These are phyloP conservation scores for Leptographium radiaticola DNA, from an alignment of 2,329 filamentous ascomycete species.

Conservation along the genomic window DNA sequence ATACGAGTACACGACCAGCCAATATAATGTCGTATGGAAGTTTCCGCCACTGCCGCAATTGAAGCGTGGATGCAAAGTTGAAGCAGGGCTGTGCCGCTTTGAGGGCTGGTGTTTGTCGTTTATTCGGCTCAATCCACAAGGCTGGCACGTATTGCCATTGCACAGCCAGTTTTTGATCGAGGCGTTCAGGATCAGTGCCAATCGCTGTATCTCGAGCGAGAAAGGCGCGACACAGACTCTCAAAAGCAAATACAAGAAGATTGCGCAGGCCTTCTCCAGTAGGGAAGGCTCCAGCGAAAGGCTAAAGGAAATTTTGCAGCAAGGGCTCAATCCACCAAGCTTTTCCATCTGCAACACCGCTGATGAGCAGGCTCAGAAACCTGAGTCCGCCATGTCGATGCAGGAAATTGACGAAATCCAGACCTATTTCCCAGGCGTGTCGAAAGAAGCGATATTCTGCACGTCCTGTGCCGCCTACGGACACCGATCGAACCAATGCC, in stretches of 20 bases:
- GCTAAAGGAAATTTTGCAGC: neutral
- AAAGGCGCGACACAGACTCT: neutral
- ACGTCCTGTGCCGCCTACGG: constrained; percentile 35
- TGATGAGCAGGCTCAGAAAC: neutral
- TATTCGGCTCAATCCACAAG: neutral
- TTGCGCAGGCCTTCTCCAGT: neutral
- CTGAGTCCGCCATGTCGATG: neutral
- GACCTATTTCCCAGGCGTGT: constrained; percentile 38
- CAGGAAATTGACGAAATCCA: constrained; percentile 19
- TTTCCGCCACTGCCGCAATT: neutral
- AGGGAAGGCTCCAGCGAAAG: neutral
- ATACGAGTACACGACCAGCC: neutral
- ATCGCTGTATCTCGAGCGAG: neutral
- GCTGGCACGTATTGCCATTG: neutral
- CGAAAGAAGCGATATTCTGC: constrained; percentile 31
- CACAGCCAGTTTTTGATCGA: neutral
- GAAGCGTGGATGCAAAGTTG: neutral
- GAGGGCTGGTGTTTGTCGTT: neutral
- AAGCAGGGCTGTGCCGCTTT: neutral
- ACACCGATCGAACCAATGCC: constrained; percentile 33
- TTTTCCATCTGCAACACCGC: neutral
- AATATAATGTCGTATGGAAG: neutral
- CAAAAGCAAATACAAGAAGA: neutral
- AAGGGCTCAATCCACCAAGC: neutral
- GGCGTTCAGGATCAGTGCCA: neutral